These are phyloP conservation scores for Mortierella antarctica DNA, from an alignment of 192 early-diverging fungal genomes.

Conservation along the genomic window DNA sequence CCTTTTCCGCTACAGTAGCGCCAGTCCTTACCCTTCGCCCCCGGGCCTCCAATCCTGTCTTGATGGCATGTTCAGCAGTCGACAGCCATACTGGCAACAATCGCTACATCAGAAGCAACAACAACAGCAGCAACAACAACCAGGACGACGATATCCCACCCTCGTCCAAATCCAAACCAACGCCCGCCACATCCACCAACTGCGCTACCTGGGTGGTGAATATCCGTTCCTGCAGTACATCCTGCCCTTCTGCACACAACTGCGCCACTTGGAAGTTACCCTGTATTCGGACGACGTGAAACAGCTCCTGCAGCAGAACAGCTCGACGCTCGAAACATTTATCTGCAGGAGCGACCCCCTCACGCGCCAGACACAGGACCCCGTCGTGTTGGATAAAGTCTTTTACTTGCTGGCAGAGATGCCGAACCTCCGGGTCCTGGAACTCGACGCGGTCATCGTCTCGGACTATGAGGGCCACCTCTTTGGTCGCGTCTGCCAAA, in stretches of 20 bases:
- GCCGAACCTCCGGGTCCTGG: neutral
- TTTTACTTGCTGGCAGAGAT: constrained; percentile 9
- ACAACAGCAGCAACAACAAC: no score
- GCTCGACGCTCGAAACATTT: constrained; percentile 2
- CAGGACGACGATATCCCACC: no score
- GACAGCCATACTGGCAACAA: no score
- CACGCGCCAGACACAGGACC: neutral
- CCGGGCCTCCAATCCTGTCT: no score
- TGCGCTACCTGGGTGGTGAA: constrained; percentile 4
- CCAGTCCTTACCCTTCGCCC: no score
- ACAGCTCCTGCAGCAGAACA: constrained; percentile 21
- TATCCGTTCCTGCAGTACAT: neutral
- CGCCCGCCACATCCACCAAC: no score
- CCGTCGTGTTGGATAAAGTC: constrained; percentile 13
- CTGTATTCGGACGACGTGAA: constrained; percentile 8
- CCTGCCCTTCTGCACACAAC: constrained; percentile 8
- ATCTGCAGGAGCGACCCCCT: constrained; percentile 18
- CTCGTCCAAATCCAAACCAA: no score
- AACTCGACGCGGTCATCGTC: constrained; percentile 18
- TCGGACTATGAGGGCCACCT: constrained; percentile 15
- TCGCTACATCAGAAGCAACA: no score
- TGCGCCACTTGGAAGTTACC: constrained; percentile 15
- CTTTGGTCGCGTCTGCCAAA: constrained; percentile 13
- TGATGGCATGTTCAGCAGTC: no score
- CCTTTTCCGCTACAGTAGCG: no score